Conservation (phyloP, 495 filamentous ascomycete genomes). For the Cercophora scortea region DNA sequence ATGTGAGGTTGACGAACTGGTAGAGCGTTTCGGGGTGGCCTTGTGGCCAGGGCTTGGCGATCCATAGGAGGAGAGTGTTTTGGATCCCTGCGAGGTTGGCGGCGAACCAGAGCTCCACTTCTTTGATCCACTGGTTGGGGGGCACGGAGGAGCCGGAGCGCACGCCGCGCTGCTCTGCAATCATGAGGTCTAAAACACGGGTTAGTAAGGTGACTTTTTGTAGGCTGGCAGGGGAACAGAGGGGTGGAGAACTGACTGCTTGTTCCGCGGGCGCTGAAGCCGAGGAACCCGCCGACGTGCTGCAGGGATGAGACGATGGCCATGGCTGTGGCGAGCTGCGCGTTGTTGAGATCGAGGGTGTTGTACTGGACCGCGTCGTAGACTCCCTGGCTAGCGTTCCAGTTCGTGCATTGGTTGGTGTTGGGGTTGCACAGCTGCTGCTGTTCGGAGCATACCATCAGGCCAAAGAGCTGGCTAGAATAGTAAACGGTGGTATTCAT, state of each 20-base stretch:
- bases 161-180: neutral
- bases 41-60: neutral
- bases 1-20: neutral
- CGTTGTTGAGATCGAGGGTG: neutral
- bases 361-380: neutral
- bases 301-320: neutral
- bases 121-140: neutral
- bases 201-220: neutral
- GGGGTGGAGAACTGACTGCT: neutral
- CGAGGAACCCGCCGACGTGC: neutral
- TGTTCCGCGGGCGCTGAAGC: neutral
- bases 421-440: conserved; percentile 1
- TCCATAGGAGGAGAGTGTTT: neutral
- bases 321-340: neutral
- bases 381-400: neutral
- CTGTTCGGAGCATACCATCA: neutral
- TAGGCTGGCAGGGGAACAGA: neutral
- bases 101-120: conserved; percentile 1
- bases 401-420: neutral
- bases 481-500: neutral
- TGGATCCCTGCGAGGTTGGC: neutral
- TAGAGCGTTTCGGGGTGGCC: neutral
- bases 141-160: neutral
- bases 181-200: neutral
- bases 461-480: neutral